Conservation (phyloP, 2,329 filamentous ascomycete genomes). For the Sporothrix mexicana region DNA sequence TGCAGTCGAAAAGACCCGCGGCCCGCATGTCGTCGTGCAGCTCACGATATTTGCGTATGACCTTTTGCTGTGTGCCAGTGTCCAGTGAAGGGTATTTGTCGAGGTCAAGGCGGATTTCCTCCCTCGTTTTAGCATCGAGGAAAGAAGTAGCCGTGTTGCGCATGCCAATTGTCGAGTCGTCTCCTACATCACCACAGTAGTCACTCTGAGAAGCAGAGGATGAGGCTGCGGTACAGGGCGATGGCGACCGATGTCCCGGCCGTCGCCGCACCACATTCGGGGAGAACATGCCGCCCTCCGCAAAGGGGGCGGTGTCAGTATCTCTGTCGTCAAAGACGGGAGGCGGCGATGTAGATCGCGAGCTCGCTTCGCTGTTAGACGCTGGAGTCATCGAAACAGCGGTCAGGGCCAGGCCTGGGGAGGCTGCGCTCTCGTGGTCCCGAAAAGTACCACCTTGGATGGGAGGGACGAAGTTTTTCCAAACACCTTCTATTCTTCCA, state of each 20-base stretch:
- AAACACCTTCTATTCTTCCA: constrained; percentile 78
- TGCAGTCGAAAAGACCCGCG: constrained; percentile 82
- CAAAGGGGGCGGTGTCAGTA: constrained; percentile 6
- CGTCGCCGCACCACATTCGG: not conserved
- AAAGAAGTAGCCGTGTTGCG: constrained; percentile 57
- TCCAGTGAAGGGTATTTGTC: constrained; percentile 83
- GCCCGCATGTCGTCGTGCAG: constrained; percentile 73
- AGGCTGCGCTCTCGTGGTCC: constrained; percentile 37
- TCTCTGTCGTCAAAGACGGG: constrained; percentile 55
- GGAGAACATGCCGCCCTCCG: not conserved
- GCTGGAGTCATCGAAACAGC: not conserved
- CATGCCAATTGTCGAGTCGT: constrained; percentile 46
- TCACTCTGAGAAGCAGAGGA: constrained; percentile 49
- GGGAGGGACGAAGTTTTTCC: constrained; percentile 87
- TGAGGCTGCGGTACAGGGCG: constrained; percentile 62
- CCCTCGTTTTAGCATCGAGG: constrained; percentile 73
- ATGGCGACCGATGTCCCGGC: constrained; percentile 36
- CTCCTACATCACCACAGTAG: not conserved
- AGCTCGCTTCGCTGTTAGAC: constrained; percentile 34
- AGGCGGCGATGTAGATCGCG: constrained; percentile 50
- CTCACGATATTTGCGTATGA: constrained; percentile 81
- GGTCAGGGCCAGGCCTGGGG: not conserved
- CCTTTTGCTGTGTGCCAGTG: constrained; percentile 71
- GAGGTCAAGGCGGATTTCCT: constrained; percentile 76
- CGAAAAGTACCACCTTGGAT: constrained; percentile 87